Evolutionary conservation across 257 asterid species (phyloP).

Genomic region (Przewalskia tangutica): DNA sequence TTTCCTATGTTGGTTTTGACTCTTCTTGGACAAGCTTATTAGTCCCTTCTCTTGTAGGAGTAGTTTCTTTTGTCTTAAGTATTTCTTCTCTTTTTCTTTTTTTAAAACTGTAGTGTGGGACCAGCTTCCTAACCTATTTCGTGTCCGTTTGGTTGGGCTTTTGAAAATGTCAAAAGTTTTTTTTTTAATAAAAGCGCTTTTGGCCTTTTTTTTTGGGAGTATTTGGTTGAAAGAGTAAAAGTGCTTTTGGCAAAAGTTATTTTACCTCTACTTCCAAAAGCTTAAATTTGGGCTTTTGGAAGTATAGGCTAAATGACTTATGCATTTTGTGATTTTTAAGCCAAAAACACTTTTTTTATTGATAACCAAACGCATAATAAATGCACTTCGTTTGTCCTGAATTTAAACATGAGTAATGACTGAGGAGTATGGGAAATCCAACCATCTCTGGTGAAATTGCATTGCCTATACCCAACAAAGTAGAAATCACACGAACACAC

Average conservation of each 20-base stretch:
- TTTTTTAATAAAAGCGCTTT: no score
- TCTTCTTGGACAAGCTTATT: background rate
- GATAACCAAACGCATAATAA: no score
- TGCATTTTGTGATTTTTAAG: no score
- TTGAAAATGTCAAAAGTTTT: no score
- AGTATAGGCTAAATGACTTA: no score
- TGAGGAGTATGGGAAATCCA: background rate
- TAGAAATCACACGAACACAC: background rate
- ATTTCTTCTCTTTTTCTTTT: background rate
- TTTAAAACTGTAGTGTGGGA: background rate
- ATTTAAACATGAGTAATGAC: background rate
- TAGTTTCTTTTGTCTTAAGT: background rate
- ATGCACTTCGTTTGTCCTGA: background rate
- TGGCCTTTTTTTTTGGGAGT: no score
- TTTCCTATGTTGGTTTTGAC: background rate
- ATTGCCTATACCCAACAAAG: background rate
- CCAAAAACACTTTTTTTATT: no score
- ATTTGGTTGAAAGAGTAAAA: no score
- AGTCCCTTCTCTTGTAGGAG: background rate
- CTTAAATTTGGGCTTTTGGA: no score
- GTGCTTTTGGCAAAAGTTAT: no score
- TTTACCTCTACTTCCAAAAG: no score
- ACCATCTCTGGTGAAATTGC: background rate
- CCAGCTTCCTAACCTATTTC: background rate
- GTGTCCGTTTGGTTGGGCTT: no score